These are phyloP conservation scores for Suhomyces atakaporum DNA, from an alignment of 1,139 yeast genomes.

Conservation along the genomic window DNA sequence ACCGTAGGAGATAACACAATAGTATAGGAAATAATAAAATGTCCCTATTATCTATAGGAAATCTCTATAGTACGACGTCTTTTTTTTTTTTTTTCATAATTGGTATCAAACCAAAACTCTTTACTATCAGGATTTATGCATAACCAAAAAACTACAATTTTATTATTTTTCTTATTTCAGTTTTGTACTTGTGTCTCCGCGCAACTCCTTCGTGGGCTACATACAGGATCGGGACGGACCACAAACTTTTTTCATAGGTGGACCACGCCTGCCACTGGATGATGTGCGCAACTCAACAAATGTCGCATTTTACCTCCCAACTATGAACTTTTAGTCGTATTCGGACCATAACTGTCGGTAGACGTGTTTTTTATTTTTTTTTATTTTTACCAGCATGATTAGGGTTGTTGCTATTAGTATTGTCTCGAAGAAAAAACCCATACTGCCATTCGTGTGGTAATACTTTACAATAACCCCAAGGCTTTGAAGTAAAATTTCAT, in stretches of 20 bases:
- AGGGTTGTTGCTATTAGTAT: neutral
- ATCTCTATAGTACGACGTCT: conserved; percentile 7
- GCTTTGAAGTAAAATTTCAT: no score
- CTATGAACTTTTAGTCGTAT: no score
- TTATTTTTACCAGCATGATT: neutral
- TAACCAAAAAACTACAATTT: conserved; percentile 5
- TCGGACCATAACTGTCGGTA: neutral
- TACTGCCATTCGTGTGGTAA: no score
- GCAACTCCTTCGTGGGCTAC: neutral
- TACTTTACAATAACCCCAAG: no score
- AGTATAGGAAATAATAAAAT: conserved; percentile 12
- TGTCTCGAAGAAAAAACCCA: no score
- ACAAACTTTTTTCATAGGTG: conserved; percentile 3
- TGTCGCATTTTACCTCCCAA: conserved; percentile 5
- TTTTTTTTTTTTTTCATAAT: conserved; percentile 4
- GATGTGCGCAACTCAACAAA: conserved; percentile 3
- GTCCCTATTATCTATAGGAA: conserved; percentile 9
- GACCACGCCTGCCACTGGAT: conserved; percentile 2
- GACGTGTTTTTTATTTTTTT: neutral
- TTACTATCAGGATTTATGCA: conserved; percentile 12
- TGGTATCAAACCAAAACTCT: conserved; percentile 5
- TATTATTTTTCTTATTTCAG: conserved; percentile 4
- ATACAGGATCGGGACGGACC: conserved; percentile 4
- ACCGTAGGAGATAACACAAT: no score
- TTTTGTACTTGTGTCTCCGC: conserved; percentile 1